Conservation (phyloP, 2,329 filamentous ascomycete species). For the Golovinomyces cichoracearum region DNA sequence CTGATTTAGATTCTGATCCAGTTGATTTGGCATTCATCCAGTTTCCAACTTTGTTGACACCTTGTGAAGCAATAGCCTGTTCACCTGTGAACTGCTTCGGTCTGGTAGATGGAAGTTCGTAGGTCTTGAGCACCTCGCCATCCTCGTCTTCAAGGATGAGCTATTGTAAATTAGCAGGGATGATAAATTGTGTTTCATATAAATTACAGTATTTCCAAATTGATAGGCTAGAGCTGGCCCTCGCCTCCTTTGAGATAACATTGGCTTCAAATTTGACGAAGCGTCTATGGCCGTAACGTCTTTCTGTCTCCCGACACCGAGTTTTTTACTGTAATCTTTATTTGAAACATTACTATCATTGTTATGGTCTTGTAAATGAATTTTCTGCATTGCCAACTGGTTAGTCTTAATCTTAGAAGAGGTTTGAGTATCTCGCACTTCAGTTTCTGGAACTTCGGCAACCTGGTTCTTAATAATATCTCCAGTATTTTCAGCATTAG, state of each 20-base stretch:
- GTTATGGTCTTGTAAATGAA: no score
- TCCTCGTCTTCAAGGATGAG: conserved; percentile 75
- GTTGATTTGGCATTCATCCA: conserved; percentile 7
- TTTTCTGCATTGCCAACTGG: no score
- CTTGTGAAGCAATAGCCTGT: conserved; percentile 7
- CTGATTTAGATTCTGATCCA: neutral
- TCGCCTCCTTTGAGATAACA: conserved; percentile 24
- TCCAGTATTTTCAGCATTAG: conserved; percentile 13
- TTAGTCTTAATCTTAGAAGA: no score
- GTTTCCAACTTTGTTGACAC: conserved; percentile 9
- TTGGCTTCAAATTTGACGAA: conserved; percentile 12
- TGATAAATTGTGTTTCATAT: no score
- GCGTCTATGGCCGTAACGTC: conserved; percentile 19
- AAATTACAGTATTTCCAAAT: conserved; percentile 48
- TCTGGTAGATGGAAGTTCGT: conserved; percentile 34
- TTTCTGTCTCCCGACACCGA: conserved; percentile 14
- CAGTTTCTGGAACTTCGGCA: no score
- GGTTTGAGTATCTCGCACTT: no score
- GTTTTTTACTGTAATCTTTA: conserved; percentile 12
- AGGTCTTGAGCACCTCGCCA: conserved; percentile 65
- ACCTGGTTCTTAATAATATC: no score
- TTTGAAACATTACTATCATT: no score
- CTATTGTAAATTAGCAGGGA: conserved; percentile 17
- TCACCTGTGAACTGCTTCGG: conserved; percentile 5
- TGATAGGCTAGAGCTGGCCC: conserved; percentile 64